Conservation (phyloP, 1,284 basidiomycete species). For the Ceratorhiza oryzae-sativae region DNA sequence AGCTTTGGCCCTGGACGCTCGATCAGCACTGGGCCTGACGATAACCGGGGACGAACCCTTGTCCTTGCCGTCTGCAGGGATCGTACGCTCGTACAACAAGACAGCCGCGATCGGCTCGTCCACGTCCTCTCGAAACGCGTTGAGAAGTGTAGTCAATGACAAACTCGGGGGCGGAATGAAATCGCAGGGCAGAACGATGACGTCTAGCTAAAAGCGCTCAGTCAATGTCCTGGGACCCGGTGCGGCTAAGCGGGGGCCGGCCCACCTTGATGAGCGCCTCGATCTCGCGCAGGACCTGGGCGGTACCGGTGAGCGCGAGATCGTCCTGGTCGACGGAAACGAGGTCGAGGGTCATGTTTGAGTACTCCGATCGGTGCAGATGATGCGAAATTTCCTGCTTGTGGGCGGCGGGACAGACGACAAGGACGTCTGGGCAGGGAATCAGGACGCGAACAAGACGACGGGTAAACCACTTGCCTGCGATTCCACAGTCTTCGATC, state of each 20-base stretch:
- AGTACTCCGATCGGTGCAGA: conserved; percentile 70
- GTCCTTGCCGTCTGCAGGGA: conserved; percentile 57
- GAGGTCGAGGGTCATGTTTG: conserved; percentile 70
- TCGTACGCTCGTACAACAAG: conserved; percentile 73
- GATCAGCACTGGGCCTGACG: too few species aligned
- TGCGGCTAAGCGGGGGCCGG: neutral
- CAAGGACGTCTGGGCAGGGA: conserved; percentile 71
- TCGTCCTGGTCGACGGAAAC: conserved; percentile 78
- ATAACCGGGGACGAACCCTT: too few species aligned
- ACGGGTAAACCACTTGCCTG: conserved; percentile 60
- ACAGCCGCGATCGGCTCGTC: conserved; percentile 76
- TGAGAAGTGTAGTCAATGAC: conserved; percentile 72
- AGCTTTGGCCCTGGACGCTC: conserved; percentile 49
- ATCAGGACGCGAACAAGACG: neutral
- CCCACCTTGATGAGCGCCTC: conserved; percentile 65
- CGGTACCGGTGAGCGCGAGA: conserved; percentile 66
- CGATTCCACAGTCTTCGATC: conserved; percentile 86
- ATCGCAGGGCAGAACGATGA: conserved; percentile 91
- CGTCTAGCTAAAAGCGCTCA: conserved; percentile 63
- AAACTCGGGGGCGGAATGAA: conserved; percentile 80
- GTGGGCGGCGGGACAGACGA: conserved; percentile 82
- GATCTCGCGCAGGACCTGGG: conserved; percentile 72
- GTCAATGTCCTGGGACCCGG: neutral
- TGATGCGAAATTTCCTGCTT: conserved; percentile 79
- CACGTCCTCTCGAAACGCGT: conserved; percentile 79